A percentile compares a stretch with the other conserved stretches of the same genome.
Conservation (phyloP, 2,329 filamentous ascomycete species). For the Juglanconis sp. region DNA sequence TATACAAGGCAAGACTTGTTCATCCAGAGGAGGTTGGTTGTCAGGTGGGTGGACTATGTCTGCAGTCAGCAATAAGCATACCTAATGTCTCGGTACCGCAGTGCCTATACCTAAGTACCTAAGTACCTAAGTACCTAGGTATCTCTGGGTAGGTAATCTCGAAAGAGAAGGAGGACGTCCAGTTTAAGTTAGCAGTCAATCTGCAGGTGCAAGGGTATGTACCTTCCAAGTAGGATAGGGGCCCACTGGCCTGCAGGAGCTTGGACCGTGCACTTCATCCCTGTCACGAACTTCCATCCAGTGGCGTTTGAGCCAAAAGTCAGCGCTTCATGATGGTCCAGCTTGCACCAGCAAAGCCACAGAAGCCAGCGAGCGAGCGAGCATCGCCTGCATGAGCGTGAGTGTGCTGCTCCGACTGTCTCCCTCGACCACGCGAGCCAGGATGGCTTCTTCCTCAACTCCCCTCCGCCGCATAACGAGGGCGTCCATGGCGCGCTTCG, state of each 20-base stretch:
- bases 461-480: slow-evolving; percentile 45
- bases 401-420: neutral
- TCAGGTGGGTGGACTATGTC: no score
- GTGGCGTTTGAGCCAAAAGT: slow-evolving; percentile 17
- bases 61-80: no score
- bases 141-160: neutral
- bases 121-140: neutral
- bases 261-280: neutral
- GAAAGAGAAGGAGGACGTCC: neutral
- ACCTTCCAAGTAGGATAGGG: neutral
- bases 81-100: no score
- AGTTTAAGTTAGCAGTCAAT: neutral
- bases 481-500: slow-evolving; percentile 47
- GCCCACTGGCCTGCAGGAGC: neutral
- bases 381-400: neutral
- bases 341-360: neutral
- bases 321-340: neutral
- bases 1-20: no score
- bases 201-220: neutral
- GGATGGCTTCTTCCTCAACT: slow-evolving; percentile 21
- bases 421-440: neutral
- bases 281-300: neutral
- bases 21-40: no score
- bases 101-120: no score
- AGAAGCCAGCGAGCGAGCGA: neutral